Evolutionary conservation across 192 early-diverging fungal species (phyloP).

Genomic region (Obelidium mucronatum): DNA sequence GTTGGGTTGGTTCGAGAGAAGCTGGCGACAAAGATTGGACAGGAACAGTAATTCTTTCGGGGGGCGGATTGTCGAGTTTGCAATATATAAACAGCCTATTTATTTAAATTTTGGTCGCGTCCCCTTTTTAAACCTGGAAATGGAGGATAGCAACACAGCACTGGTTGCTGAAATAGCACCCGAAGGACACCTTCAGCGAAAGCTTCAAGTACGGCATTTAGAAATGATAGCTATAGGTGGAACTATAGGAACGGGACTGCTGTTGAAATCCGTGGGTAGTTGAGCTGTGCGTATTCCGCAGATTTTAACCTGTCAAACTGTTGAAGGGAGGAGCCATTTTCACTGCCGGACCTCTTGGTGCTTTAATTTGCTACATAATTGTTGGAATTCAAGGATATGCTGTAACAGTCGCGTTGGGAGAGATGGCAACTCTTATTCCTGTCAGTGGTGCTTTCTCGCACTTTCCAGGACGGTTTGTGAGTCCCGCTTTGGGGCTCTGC

Average conservation of each 20-base stretch:
- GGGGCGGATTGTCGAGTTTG: too few relatives aligned
- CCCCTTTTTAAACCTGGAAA: too few relatives aligned
- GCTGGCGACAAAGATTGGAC: conserved; percentile 13
- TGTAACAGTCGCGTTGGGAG: conserved; percentile 75
- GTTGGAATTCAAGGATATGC: conserved; percentile 31
- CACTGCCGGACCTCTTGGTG: conserved; percentile 74
- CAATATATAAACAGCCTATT: too few relatives aligned
- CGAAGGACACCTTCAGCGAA: conserved; percentile 41
- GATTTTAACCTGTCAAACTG: neutral
- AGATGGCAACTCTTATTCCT: conserved; percentile 80
- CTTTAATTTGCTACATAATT: conserved; percentile 71
- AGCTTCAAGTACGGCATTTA: conserved; percentile 56
- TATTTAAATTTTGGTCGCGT: too few relatives aligned
- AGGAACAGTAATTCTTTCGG: neutral
- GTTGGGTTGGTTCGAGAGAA: conserved; percentile 46
- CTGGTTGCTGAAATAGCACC: neutral
- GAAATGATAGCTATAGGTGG: conserved; percentile 55
- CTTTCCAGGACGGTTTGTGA: conserved; percentile 78
- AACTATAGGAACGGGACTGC: conserved; percentile 72
- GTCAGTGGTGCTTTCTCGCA: conserved; percentile 81
- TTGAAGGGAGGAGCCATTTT: conserved; percentile 62
- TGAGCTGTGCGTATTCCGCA: neutral
- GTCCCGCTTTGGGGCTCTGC: conserved; percentile 69
- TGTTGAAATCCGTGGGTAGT: conserved; percentile 66
- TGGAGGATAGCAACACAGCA: neutral